phyloP scores from a whole-genome alignment of 2,329 filamentous ascomycete species.

The Fusarium decemcellulare region DNA sequence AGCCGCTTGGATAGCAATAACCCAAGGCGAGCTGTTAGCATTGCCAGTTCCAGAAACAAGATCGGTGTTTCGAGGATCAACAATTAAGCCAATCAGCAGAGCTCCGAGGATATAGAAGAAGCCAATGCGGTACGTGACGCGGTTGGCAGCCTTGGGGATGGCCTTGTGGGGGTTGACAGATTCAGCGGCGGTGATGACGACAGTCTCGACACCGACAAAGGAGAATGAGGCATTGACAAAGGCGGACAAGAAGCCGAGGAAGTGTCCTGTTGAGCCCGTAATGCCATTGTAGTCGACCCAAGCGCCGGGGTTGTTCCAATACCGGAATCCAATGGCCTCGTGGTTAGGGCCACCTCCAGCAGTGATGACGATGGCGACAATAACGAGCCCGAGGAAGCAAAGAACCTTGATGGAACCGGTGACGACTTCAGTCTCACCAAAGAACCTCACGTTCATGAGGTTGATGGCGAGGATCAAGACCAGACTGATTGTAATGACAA shows the following conservation, averaged over 20 bases:
- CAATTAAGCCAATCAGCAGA: constrained; percentile 70
- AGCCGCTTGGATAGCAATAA: constrained; percentile 78
- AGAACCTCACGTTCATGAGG: constrained; percentile 69
- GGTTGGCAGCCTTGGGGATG: constrained; percentile 72
- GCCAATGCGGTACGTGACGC: constrained; percentile 71
- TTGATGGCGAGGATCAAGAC: constrained; percentile 69
- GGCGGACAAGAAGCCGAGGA: constrained; percentile 69
- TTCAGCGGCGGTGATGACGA: constrained; percentile 73
- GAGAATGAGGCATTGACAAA: constrained; percentile 70
- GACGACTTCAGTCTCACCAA: constrained; percentile 74
- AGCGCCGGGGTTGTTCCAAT: constrained; percentile 58
- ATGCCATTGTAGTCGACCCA: constrained; percentile 64
- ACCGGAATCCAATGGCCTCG: constrained; percentile 59
- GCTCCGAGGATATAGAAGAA: constrained; percentile 73
- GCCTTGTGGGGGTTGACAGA: constrained; percentile 72
- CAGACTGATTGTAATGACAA: constrained; percentile 66
- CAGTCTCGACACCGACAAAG: constrained; percentile 58
- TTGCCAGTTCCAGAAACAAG: constrained; percentile 60
- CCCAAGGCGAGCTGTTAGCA: constrained; percentile 72
- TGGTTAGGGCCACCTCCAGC: constrained; percentile 69
- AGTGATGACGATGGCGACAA: constrained; percentile 69
- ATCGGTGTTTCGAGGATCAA: constrained; percentile 73
- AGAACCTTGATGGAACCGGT: constrained; percentile 73
- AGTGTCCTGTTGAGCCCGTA: constrained; percentile 62
- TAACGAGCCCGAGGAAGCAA: constrained; percentile 70